A percentile compares a stretch with the other conserved stretches of the same genome.
phyloP scores from a whole-genome alignment of 768 basidiomycete species.

The Russula virescens region DNA sequence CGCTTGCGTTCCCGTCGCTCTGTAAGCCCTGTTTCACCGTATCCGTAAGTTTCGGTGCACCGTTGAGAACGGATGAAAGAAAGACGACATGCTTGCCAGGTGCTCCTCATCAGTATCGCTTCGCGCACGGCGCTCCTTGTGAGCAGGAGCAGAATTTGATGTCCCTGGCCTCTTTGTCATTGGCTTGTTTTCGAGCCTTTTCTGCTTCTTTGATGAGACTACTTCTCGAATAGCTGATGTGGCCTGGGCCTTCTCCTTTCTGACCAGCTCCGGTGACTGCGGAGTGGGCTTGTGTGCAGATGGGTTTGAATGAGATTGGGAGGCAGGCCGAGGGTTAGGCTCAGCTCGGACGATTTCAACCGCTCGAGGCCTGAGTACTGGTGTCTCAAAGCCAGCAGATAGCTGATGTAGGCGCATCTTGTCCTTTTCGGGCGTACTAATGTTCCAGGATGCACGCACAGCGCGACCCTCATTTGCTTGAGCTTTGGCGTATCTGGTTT shows the following conservation, averaged over 20 bases:
- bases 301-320: background rate
- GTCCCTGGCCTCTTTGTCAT: background rate
- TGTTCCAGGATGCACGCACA: slow-evolving; percentile 25
- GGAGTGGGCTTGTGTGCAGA: background rate
- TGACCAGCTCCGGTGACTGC: background rate
- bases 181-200: background rate
- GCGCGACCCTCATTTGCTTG: slow-evolving; percentile 40
- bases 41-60: background rate
- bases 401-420: slow-evolving; percentile 7
- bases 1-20: slow-evolving; percentile 63
- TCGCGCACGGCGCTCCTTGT: slow-evolving; percentile 9
- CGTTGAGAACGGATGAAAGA: background rate
- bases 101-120: slow-evolving; percentile 34
- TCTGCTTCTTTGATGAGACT: background rate
- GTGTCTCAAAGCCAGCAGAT: slow-evolving; percentile 24
- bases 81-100: slow-evolving; percentile 32
- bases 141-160: background rate
- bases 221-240: background rate
- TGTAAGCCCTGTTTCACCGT: slow-evolving; percentile 43
- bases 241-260: background rate
- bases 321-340: background rate
- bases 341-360: background rate
- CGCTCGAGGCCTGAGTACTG: slow-evolving; percentile 24
- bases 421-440: background rate
- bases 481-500: slow-evolving; percentile 38